A percentile compares a stretch with the other conserved stretches of the same genome.
Evolutionary conservation across 495 filamentous ascomycete genomes (phyloP).

Genomic region (Aspergillus bridgeri): DNA sequence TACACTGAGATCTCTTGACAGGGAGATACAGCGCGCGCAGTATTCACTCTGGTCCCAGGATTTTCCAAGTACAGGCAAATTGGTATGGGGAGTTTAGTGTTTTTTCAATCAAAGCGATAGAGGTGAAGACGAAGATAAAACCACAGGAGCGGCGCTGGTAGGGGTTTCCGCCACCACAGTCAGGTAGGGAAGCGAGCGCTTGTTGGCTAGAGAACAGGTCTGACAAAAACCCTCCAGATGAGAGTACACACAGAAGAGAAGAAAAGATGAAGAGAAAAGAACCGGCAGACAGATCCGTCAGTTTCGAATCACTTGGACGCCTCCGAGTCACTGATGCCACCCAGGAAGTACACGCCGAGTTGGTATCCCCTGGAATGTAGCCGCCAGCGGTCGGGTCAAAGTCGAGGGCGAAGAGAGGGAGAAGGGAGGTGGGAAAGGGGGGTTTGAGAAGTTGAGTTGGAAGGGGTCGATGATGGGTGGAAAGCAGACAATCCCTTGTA

Average conservation of each 20-base stretch:
- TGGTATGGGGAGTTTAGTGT: conserved; percentile 14
- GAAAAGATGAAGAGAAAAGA: not conserved
- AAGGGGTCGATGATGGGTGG: not conserved
- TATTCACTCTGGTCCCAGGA: conserved; percentile 16
- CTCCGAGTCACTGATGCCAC: conserved; percentile 10
- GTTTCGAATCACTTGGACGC: not conserved
- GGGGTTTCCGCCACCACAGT: conserved; percentile 10
- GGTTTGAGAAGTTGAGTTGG: not conserved
- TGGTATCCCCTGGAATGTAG: conserved; percentile 18
- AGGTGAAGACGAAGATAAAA: conserved; percentile 14
- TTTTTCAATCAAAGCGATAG: conserved; percentile 8
- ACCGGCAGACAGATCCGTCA: conserved; percentile 5
- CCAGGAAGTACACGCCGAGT: conserved; percentile 15
- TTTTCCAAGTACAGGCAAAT: conserved; percentile 39
- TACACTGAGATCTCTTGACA: conserved; percentile 12
- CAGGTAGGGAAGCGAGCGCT: conserved; percentile 11
- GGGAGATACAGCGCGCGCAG: conserved; percentile 16
- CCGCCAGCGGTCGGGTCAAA: conserved; percentile 11
- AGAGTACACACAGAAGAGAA: conserved; percentile 16
- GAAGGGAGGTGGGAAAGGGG: conserved; percentile 1
- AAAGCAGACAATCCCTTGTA: conserved; percentile 7
- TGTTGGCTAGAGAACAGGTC: conserved; percentile 19
- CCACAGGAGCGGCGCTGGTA: conserved; percentile 19
- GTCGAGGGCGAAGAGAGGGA: not conserved
- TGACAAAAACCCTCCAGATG: conserved; percentile 15